phyloP scores from a whole-genome alignment of 345 rosid genomes.

The Eucalyptus globulus region DNA sequence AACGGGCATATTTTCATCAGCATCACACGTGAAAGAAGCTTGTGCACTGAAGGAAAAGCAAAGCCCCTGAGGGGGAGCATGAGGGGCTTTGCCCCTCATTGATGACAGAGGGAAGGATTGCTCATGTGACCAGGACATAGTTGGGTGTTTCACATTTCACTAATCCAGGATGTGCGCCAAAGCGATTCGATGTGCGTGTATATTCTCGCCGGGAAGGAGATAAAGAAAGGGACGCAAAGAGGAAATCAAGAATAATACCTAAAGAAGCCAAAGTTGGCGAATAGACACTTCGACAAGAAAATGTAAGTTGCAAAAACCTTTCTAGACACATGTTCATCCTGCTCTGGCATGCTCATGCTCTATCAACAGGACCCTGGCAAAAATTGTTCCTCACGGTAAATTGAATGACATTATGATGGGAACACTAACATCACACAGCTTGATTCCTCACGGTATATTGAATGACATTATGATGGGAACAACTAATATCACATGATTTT shows the following conservation, averaged over 20 bases:
- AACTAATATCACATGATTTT: not conserved
- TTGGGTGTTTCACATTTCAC: not conserved
- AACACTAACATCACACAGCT: not conserved
- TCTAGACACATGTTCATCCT: not conserved
- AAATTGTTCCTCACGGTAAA: not conserved
- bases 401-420: not conserved
- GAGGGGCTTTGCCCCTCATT: not conserved
- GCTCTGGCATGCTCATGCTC: not conserved
- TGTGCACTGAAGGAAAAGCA: not conserved
- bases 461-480: not conserved
- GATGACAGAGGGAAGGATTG: not conserved
- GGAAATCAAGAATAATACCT: not conserved
- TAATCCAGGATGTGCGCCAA: not conserved
- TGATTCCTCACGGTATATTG: not conserved
- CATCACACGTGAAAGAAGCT: not conserved
- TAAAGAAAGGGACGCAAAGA: not conserved
- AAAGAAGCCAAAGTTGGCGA: not conserved
- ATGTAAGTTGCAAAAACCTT: not conserved
- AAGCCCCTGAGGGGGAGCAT: not conserved
- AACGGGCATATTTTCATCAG: not conserved
- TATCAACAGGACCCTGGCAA: not conserved
- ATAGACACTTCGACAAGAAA: not conserved
- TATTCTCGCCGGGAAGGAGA: not conserved
- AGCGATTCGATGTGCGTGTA: not conserved
- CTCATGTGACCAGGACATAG: not conserved